phyloP scores from a whole-genome alignment of 108 stramenopile genomes.

The Phaeodactylum tricornutum region DNA sequence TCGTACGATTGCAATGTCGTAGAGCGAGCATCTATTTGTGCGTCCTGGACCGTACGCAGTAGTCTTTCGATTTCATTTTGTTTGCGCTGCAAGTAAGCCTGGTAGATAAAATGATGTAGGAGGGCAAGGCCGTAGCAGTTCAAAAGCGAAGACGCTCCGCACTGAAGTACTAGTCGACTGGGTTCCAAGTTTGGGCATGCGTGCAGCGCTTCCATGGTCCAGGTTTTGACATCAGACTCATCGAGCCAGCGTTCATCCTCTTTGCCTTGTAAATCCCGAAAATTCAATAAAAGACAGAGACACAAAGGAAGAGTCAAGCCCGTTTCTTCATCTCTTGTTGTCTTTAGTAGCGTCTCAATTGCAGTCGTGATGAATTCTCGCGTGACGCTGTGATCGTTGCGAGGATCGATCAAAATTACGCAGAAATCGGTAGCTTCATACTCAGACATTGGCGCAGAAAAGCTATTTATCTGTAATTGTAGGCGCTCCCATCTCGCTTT shows the following conservation, averaged over 20 bases:
- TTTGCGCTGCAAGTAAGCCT: conserved; percentile 25
- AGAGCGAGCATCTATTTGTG: not conserved
- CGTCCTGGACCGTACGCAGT: conserved; percentile 8
- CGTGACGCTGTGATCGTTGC: too few relatives aligned
- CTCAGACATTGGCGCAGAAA: too few relatives aligned
- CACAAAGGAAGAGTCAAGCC: conserved; percentile 13
- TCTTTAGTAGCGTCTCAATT: too few relatives aligned
- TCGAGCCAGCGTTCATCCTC: too few relatives aligned
- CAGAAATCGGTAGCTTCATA: too few relatives aligned
- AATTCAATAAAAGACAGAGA: conserved; percentile 35
- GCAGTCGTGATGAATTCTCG: too few relatives aligned
- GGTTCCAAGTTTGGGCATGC: conserved; percentile 1
- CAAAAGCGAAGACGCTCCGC: conserved; percentile 8
- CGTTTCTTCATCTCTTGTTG: too few relatives aligned
- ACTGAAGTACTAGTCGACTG: conserved; percentile 1
- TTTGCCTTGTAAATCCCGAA: conserved; percentile 30
- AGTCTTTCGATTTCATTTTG: conserved; percentile 16
- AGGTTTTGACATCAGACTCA: not conserved
- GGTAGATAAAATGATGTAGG: conserved; percentile 45
- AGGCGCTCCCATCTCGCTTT: too few relatives aligned
- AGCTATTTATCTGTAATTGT: too few relatives aligned
- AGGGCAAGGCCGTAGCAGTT: conserved; percentile 36
- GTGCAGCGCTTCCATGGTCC: conserved; percentile 6
- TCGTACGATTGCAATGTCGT: not conserved
- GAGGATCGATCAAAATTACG: too few relatives aligned